Evolutionary conservation across 2,329 filamentous ascomycete genomes (phyloP).

Genomic region (Colletotrichum lini): DNA sequence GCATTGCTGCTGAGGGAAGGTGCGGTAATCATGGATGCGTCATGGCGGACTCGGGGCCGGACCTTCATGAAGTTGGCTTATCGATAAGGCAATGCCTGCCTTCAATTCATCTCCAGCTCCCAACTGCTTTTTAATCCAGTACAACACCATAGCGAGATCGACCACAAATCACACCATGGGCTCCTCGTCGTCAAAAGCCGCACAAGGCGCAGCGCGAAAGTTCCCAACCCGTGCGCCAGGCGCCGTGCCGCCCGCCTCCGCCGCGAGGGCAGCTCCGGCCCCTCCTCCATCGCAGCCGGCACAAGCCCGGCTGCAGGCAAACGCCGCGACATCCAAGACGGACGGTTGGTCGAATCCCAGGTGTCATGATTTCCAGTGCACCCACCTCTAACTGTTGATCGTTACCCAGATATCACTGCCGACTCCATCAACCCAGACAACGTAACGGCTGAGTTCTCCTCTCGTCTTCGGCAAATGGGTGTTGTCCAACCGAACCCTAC

Average conservation of each 20-base stretch:
- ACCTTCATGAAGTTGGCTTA: conserved; percentile 12
- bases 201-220: conserved; percentile 57
- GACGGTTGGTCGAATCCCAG: conserved; percentile 48
- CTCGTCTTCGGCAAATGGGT: conserved; percentile 68
- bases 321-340: conserved; percentile 49
- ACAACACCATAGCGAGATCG: background rate
- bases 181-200: conserved; percentile 62
- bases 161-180: conserved; percentile 54
- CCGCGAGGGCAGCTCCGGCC: conserved; percentile 33
- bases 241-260: conserved; percentile 43
- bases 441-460: conserved; percentile 61
- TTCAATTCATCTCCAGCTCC: background rate
- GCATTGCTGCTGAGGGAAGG: background rate
- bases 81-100: conserved; percentile 24
- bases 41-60: conserved; percentile 9
- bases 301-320: conserved; percentile 32
- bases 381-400: background rate
- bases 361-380: background rate
- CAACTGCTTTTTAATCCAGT: too few relatives aligned
- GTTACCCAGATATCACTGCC: conserved; percentile 54
- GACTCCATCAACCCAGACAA: conserved; percentile 60
- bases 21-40: conserved; percentile 33
- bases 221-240: conserved; percentile 59
- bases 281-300: conserved; percentile 43
- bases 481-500: conserved; percentile 69